phyloP scores from a whole-genome alignment of 208 protist genomes.

The Acanthamoeba royreba region DNA sequence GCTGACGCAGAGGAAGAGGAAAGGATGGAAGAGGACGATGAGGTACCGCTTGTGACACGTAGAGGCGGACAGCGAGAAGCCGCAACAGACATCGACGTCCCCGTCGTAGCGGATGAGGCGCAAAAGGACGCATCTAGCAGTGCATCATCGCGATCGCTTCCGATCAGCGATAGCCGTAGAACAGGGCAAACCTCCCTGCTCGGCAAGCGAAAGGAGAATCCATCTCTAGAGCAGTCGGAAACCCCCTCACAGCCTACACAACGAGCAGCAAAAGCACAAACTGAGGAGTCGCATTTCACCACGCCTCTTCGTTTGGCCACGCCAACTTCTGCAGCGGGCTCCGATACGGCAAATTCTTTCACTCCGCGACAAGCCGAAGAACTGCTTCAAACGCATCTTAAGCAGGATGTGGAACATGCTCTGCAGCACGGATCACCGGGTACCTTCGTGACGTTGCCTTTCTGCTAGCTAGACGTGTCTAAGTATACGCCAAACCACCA shows the following conservation, averaged over 20 bases:
- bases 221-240: background rate
- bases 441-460: no score
- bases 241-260: background rate
- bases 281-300: background rate
- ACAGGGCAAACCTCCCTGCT: background rate
- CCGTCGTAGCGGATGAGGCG: background rate
- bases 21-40: background rate
- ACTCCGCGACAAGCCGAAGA: background rate
- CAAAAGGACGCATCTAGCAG: background rate
- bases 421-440: background rate
- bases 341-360: background rate
- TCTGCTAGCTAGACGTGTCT: no score
- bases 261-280: background rate
- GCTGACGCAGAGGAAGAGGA: background rate
- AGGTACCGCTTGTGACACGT: background rate
- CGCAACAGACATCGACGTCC: background rate
- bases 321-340: background rate
- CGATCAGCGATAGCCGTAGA: no score
- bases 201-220: constrained; percentile 22
- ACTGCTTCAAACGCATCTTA: background rate
- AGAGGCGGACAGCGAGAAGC: background rate
- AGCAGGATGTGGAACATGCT: background rate
- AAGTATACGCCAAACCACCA: background rate
- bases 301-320: background rate
- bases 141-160: no score